A percentile compares a stretch with the other conserved stretches of the same genome.
Evolutionary conservation across 2,329 filamentous ascomycete genomes (phyloP).

Genomic region (Alternaria arbusti): DNA sequence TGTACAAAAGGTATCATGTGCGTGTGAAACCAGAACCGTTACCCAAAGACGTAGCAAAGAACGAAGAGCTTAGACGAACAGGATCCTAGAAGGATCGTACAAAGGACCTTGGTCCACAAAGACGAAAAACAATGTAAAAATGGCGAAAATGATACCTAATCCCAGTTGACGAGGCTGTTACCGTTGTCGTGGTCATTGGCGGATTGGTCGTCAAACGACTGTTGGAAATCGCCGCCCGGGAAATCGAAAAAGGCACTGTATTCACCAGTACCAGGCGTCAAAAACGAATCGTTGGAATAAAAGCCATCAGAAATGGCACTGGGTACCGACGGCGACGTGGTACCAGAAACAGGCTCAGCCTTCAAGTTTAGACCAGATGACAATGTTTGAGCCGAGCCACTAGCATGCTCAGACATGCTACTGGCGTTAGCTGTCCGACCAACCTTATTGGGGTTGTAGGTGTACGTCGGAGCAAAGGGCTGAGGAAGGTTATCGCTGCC

Average conservation of each 20-base stretch:
- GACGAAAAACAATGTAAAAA: neutral
- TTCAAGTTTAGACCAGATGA: constrained; percentile 43
- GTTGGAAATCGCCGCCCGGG: constrained; percentile 18
- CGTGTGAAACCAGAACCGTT: constrained; percentile 10
- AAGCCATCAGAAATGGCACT: constrained; percentile 30
- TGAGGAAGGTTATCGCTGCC: constrained; percentile 52
- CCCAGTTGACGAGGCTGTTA: constrained; percentile 34
- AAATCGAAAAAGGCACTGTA: constrained; percentile 34
- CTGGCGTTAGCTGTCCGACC: constrained; percentile 25
- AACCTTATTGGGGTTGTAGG: constrained; percentile 53
- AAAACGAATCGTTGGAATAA: constrained; percentile 21
- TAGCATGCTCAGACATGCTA: constrained; percentile 40
- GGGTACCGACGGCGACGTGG: constrained; percentile 25
- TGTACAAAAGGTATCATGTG: constrained; percentile 17
- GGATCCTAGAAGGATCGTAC: neutral
- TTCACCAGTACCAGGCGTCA: constrained; percentile 30
- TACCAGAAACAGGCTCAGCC: constrained; percentile 15
- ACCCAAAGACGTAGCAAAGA: neutral
- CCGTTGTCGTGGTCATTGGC: constrained; percentile 26
- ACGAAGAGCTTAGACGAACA: neutral
- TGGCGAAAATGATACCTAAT: constrained; percentile 8
- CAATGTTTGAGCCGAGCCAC: constrained; percentile 49
- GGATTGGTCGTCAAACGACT: constrained; percentile 23
- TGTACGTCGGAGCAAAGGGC: constrained; percentile 50
- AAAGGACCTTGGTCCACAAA: neutral